These are phyloP conservation scores for Botrytis squamosa DNA, from an alignment of 2,329 filamentous ascomycete species.

Conservation along the genomic window DNA sequence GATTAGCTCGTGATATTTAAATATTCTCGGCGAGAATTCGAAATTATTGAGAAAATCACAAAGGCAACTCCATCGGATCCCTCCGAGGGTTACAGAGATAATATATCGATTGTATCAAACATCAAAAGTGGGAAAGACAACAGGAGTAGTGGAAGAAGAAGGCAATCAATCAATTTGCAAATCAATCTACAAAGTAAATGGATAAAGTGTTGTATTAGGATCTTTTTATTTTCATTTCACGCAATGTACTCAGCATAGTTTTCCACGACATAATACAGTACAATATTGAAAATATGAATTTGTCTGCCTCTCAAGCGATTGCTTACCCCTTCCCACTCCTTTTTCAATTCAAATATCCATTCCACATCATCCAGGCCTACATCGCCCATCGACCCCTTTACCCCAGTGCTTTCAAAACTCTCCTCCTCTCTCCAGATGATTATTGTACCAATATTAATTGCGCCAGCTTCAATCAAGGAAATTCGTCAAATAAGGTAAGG, in stretches of 20 bases:
- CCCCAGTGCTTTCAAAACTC: not conserved
- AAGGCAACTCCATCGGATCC: not conserved
- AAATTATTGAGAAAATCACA: not conserved
- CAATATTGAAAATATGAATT: not conserved
- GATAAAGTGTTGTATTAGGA: not conserved
- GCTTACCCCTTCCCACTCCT: not conserved
- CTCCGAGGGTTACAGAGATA: not conserved
- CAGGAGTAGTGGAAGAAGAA: not conserved
- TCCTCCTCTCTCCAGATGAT: not conserved
- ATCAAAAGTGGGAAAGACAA: not conserved
- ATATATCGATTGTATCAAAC: not conserved
- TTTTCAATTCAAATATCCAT: not conserved
- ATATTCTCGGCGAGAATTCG: not conserved
- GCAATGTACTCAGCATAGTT: not conserved
- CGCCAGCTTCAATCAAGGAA: not conserved
- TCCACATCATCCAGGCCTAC: not conserved
- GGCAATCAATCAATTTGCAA: not conserved
- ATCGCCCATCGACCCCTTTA: not conserved
- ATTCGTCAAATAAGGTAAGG: slow-evolving; percentile 2
- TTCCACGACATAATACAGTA: not conserved
- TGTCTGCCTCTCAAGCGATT: not conserved
- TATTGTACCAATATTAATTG: not conserved
- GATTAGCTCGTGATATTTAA: not conserved
- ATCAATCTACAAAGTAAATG: not conserved
- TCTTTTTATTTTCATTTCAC: not conserved